Percentiles rank a stretch among this genome's conserved stretches.
These are phyloP conservation scores for Colletotrichum orchidophilum DNA, from an alignment of 2,329 filamentous ascomycete genomes.

Conservation along the genomic window DNA sequence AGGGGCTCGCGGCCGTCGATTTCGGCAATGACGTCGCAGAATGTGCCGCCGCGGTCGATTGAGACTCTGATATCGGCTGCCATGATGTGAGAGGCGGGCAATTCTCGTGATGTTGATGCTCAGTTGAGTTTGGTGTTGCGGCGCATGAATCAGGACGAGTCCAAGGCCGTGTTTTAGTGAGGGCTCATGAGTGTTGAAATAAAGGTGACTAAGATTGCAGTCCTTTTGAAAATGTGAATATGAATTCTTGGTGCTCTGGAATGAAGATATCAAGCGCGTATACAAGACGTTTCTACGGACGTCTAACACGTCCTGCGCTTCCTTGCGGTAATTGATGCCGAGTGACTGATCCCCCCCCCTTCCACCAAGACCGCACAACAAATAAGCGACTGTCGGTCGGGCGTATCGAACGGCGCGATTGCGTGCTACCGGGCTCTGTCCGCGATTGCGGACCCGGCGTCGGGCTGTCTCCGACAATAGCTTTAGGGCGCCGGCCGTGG, in stretches of 20 bases:
- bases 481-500: not conserved
- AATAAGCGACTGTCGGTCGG: not conserved
- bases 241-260: not conserved
- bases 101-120: not conserved
- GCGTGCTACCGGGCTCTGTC: slow-evolving; percentile 6
- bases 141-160: not conserved
- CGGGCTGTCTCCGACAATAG: slow-evolving; percentile 9
- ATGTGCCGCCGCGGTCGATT: slow-evolving; percentile 75
- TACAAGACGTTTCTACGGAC: not conserved
- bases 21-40: slow-evolving; percentile 75
- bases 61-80: slow-evolving; percentile 40
- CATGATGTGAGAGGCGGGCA: not conserved
- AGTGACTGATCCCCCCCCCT: not conserved
- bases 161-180: not conserved
- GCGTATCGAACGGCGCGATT: not conserved
- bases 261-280: slow-evolving; percentile 4
- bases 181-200: not conserved
- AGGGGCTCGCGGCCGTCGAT: slow-evolving; percentile 74
- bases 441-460: slow-evolving; percentile 6
- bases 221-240: not conserved
- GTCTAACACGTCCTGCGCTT: not conserved
- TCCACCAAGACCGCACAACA: not conserved
- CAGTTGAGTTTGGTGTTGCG: not conserved
- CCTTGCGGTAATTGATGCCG: slow-evolving; percentile 1
- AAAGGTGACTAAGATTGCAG: not conserved